These are phyloP conservation scores for Castanea mollissima DNA, from an alignment of 306 rosid genomes.

Conservation along the genomic window DNA sequence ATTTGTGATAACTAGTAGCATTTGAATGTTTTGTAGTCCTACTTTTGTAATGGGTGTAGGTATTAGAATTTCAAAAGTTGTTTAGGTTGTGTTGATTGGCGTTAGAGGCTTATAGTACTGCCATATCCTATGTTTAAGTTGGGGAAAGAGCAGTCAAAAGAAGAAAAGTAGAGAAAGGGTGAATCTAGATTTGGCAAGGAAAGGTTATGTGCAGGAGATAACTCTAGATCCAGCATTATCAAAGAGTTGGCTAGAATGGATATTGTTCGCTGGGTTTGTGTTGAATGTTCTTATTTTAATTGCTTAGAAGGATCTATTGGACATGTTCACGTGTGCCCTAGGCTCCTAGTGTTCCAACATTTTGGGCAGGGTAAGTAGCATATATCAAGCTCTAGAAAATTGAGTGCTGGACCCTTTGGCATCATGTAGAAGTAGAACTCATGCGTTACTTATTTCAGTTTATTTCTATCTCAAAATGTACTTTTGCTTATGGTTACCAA, in stretches of 20 bases:
- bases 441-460: not conserved
- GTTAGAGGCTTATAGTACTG: too few relatives aligned
- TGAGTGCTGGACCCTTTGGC: constrained; percentile 6
- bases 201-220: not conserved
- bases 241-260: not conserved
- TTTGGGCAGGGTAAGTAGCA: not conserved
- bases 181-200: not conserved
- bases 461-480: not conserved
- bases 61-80: not conserved
- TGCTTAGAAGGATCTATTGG: not conserved
- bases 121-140: not conserved
- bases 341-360: not conserved
- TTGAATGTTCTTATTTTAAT: not conserved
- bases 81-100: not conserved
- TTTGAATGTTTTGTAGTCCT: not conserved
- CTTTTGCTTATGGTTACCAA: not conserved
- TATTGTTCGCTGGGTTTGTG: not conserved
- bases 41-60: not conserved
- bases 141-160: not conserved
- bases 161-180: not conserved
- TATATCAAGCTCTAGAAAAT: not conserved
- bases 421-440: not conserved
- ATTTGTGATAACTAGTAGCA: too few relatives aligned
- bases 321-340: not conserved
- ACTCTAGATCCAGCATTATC: not conserved